Base-by-base conservation (phyloP, 2,329 filamentous ascomycete genomes). In the Ophiostoma australiae region DNA sequence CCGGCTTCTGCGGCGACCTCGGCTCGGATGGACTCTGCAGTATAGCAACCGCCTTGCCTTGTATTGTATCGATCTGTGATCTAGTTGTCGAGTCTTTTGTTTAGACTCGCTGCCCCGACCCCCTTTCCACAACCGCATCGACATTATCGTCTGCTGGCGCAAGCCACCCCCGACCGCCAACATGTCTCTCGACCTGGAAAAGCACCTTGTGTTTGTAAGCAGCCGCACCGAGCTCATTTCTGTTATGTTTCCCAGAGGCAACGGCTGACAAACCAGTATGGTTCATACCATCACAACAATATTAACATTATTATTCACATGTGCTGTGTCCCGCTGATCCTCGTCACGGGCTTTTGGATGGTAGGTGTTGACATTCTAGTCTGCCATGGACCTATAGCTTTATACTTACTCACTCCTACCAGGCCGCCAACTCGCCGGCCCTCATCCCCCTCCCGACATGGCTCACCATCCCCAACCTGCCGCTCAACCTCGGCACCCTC, bases 301-400 rank as follows among this genome's bases (percentile, higher is more conserved):
- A 86, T 91, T 80, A 95, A 95, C 79, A 82, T 94, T 72, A 84
- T 84, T 75, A 94, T 95, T 77, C 92, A 95, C 79, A 90, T 93
- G 82, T 82, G 88, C 72, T 94, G 91, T 78, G 91, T 95, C 71
- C 92, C 92, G 65, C 80, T 91, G 70, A 90, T 95, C 72, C 81
- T 94, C 70, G 84, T 91, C 77, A 89, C 90, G 2, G 86, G 83
- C 55, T 89, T 94, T 77, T 83, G 90, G 72, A 84, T 94, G 77
- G 91, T 94, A 86, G 48, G 70, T 70, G 69, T 68, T 20, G 5
- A 20, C 20, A 7, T 35, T 69, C 4, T 17, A 33, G 4, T 61
- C 8, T 13, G 15, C 55, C 48, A 52, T 52, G 48, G 37, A n/a
- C 15, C 41, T 5, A 48, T 7, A 48, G 17, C 41, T 44, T 39